Evolutionary conservation across 805 yeast species (phyloP).

Genomic region (Hanseniaspora osmophila): DNA sequence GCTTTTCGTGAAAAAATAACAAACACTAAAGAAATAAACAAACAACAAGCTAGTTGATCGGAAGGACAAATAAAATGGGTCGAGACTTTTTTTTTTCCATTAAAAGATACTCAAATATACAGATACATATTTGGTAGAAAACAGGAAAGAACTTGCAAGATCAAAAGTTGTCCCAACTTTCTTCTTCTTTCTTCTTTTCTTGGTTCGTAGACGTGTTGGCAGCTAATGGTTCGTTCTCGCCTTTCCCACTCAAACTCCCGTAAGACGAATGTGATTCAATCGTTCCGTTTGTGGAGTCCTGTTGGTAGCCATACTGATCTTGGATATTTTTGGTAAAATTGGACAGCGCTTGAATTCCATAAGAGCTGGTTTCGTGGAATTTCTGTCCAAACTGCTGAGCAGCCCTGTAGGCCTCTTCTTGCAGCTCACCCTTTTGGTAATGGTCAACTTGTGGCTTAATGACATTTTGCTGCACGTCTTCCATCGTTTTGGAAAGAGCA

Average conservation of each 20-base stretch:
- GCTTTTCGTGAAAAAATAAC: no score
- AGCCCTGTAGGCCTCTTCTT: conserved; percentile 78
- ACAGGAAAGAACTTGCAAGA: not conserved
- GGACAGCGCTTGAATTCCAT: conserved; percentile 55
- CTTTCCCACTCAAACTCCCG: no score
- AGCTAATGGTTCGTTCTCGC: not conserved
- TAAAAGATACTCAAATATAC: no score
- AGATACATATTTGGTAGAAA: not conserved
- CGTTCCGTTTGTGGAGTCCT: no score
- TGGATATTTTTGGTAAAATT: conserved; percentile 36
- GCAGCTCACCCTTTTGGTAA: conserved; percentile 55
- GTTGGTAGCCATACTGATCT: conserved; percentile 15
- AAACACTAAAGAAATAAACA: no score
- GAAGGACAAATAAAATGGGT: no score
- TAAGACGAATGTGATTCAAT: no score
- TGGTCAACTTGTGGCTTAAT: conserved; percentile 84
- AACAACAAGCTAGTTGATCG: no score
- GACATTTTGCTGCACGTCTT: conserved; percentile 74
- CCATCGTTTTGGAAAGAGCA: conserved; percentile 71
- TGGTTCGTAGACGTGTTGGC: not conserved
- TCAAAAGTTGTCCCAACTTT: not conserved
- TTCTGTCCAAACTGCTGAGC: conserved; percentile 92
- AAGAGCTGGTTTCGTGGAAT: conserved; percentile 75
- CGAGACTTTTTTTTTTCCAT: no score
- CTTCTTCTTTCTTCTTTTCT: not conserved